Evolutionary conservation across 2,329 filamentous ascomycete genomes (phyloP), one percentile per base, ranked within the genome.

Genomic region (Colletotrichum tanaceti): DNA sequence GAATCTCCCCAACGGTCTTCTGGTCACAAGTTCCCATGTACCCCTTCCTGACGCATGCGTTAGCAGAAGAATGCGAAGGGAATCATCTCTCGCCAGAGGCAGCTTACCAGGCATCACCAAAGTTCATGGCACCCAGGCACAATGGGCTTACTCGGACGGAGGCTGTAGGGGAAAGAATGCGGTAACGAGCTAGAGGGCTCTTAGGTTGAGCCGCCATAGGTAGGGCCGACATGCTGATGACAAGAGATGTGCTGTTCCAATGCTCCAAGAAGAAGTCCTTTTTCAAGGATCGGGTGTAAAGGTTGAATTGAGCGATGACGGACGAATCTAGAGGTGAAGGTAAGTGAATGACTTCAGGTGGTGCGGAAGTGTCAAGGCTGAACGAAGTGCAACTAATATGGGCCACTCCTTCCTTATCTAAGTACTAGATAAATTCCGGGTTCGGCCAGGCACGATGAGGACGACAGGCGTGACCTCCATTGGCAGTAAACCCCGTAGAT

Each of bases 1-100:
- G 83, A 32, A 93, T 87, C 22, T 83, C 80, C 72, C 91, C 90
- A 1, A 86, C 83, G 1, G 84, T 84, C 58, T 87, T 82, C 75
- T 92, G 87, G 75, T 87, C 84, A 77, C 90, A 92, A 44, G 84
- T 83, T 39, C 91, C 91, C 85, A 93, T 86, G 59, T 82, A 82
- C 0, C 78, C 77, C 71, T 81, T 81, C 86, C 85, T 87, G 43
- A 32, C 39, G 20, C 54, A n/a, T 4, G 58, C 52, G 60, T 47
- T 63, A 65, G 41, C 39, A 41, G 11, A 38, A 38, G 18, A 38
- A 53, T 4, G 9, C 24, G 10, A 35, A 28, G 39, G 18, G 10
- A 7, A 10, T 6, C 39, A 10, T 16, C 28, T 16, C 6, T 18
- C 38, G 10, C 18, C 14, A 4, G 35, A 41, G 6, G 28, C 2